Percentiles rank a stretch among this genome's conserved stretches.
Evolutionary conservation across 2,329 filamentous ascomycete species (phyloP).

Genomic region (Colletotrichum trifolii): DNA sequence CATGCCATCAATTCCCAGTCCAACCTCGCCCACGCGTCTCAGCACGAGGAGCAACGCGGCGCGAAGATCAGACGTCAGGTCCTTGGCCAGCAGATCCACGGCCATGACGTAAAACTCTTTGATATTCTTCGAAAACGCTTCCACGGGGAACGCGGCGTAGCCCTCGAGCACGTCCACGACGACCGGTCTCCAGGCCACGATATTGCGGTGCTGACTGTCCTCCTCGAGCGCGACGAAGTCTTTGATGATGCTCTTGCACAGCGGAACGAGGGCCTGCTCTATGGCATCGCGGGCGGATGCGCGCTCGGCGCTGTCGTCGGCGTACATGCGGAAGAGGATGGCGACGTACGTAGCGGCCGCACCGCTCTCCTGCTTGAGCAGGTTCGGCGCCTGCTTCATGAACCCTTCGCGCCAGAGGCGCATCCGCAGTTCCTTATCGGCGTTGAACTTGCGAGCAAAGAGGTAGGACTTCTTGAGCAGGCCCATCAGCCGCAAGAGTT

Average conservation of each 20-base stretch:
- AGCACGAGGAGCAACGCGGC: conserved; percentile 81
- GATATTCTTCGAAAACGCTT: conserved; percentile 84
- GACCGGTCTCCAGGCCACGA: conserved; percentile 95
- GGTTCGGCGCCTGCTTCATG: conserved; percentile 98
- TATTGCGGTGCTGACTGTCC: conserved; percentile 96
- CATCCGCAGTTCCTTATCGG: conserved; percentile 94
- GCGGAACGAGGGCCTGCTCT: conserved; percentile 89
- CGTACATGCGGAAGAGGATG: conserved; percentile 97
- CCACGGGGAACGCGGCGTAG: conserved; percentile 83
- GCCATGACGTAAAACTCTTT: conserved; percentile 86
- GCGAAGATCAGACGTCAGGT: conserved; percentile 83
- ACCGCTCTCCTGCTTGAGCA: conserved; percentile 96
- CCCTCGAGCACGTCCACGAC: conserved; percentile 97
- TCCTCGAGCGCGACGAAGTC: conserved; percentile 90
- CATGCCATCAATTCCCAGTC: conserved; percentile 67
- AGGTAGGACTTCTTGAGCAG: conserved; percentile 96
- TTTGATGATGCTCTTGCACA: conserved; percentile 93
- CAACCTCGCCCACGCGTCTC: conserved; percentile 84
- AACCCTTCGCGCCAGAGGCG: conserved; percentile 96
- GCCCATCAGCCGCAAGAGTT: conserved; percentile 91
- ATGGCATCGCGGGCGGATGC: conserved; percentile 83
- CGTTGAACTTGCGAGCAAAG: conserved; percentile 97
- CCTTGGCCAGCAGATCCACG: conserved; percentile 84
- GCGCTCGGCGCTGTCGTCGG: conserved; percentile 85
- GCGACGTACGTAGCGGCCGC: conserved; percentile 94